phyloP scores from a whole-genome alignment of 495 filamentous ascomycete genomes.

The Jackrogersella multiformis region DNA sequence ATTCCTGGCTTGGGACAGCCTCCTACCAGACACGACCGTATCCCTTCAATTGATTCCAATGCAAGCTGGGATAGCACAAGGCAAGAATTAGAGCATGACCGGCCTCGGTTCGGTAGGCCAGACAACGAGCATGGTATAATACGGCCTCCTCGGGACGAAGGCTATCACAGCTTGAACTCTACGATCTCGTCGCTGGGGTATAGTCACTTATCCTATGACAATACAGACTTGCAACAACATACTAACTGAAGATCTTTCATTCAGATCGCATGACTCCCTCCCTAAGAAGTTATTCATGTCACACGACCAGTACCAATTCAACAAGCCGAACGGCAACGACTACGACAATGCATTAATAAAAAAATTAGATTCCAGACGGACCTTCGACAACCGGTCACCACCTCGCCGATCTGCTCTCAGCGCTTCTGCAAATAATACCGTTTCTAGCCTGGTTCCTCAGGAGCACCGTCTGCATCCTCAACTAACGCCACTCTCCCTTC shows the following conservation, averaged over 20 bases:
- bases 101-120: constrained; percentile 37
- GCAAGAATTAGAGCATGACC: constrained; percentile 38
- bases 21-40: constrained; percentile 37
- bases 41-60: constrained; percentile 43
- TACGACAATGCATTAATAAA: constrained; percentile 84
- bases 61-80: constrained; percentile 42
- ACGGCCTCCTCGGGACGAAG: constrained; percentile 43
- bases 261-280: constrained; percentile 45
- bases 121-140: constrained; percentile 35
- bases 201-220: constrained; percentile 15
- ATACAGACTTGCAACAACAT: neutral
- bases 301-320: constrained; percentile 62
- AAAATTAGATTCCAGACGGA: constrained; percentile 73
- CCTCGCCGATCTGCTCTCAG: constrained; percentile 64
- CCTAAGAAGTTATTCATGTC: constrained; percentile 54
- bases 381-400: constrained; percentile 63
- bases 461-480: constrained; percentile 58
- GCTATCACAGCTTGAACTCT: constrained; percentile 48
- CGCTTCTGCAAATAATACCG: constrained; percentile 58
- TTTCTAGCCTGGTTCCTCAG: constrained; percentile 47
- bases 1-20: constrained; percentile 48
- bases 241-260: constrained; percentile 27
- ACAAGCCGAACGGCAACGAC: constrained; percentile 67
- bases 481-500: constrained; percentile 61
- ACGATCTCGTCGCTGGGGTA: constrained; percentile 45